These are phyloP conservation scores for Rhynchosporium agropyri DNA, from an alignment of 2,329 filamentous ascomycete species.

Conservation along the genomic window DNA sequence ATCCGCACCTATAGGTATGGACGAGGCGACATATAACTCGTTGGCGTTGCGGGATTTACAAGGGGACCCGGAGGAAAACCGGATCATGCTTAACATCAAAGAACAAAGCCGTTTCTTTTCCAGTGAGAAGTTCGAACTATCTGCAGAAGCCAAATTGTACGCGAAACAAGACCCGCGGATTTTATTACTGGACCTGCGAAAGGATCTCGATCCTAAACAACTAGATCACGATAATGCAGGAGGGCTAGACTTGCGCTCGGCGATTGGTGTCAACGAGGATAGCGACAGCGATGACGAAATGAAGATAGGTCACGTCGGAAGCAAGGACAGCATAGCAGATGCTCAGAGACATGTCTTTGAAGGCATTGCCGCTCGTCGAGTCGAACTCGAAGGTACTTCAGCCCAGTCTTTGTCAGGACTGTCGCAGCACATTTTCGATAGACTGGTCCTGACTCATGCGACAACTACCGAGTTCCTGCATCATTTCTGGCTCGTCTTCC, in stretches of 20 bases:
- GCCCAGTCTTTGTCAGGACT: constrained; percentile 46
- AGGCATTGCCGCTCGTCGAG: constrained; percentile 63
- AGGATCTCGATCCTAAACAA: constrained; percentile 55
- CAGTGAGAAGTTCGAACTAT: constrained; percentile 49
- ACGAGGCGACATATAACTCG: constrained; percentile 74
- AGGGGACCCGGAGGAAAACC: constrained; percentile 71
- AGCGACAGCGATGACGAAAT: constrained; percentile 66
- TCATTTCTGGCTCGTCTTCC: constrained; percentile 93
- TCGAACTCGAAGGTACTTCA: constrained; percentile 56
- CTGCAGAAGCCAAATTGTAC: constrained; percentile 52
- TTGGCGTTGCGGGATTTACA: constrained; percentile 80
- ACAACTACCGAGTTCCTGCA: constrained; percentile 95
- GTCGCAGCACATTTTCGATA: constrained; percentile 57
- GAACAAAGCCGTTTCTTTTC: constrained; percentile 86
- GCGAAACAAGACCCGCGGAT: constrained; percentile 69
- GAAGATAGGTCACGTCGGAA: constrained; percentile 65
- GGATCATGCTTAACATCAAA: constrained; percentile 83
- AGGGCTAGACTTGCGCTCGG: constrained; percentile 62
- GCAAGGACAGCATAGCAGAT: constrained; percentile 63
- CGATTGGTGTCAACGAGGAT: constrained; percentile 70
- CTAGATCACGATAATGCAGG: constrained; percentile 52
- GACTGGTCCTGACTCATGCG: constrained; percentile 77
- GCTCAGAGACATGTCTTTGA: constrained; percentile 69
- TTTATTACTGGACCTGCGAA: constrained; percentile 65
- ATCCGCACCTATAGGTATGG: constrained; percentile 65